A percentile compares a stretch with the other conserved stretches of the same genome.
phyloP scores from a whole-genome alignment of 768 basidiomycete species.

The Collybia nuda region DNA sequence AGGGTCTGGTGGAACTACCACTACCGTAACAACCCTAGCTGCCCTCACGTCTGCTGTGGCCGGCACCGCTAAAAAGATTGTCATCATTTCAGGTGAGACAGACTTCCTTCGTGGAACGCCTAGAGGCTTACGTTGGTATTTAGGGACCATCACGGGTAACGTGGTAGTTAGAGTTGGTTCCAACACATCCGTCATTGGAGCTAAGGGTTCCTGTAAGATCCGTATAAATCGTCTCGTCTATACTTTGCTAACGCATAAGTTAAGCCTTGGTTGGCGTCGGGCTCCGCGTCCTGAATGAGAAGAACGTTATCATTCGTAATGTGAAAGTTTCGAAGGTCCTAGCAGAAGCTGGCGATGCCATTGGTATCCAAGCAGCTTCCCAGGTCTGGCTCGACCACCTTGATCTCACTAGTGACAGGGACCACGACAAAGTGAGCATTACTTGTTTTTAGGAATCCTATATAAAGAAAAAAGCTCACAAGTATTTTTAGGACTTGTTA shows the following conservation, averaged over 20 bases:
- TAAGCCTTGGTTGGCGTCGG: conserved; percentile 44
- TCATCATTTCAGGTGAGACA: conserved; percentile 38
- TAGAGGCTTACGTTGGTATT: no score
- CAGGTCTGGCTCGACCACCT: conserved; percentile 48
- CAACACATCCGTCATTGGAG: conserved; percentile 44
- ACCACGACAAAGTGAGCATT: conserved; percentile 38
- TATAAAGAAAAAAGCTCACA: neutral
- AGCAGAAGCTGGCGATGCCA: conserved; percentile 42
- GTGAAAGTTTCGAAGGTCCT: conserved; percentile 49
- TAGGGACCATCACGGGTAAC: conserved; percentile 43
- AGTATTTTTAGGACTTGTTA: conserved; percentile 24
- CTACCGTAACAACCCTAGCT: conserved; percentile 38
- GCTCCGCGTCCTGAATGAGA: conserved; percentile 39
- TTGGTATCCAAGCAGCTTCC: conserved; percentile 38
- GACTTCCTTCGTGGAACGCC: no score
- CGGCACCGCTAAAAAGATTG: conserved; percentile 38
- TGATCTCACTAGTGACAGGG: conserved; percentile 44
- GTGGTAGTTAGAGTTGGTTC: conserved; percentile 40
- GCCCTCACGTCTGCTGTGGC: conserved; percentile 36
- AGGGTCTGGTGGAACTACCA: conserved; percentile 38
- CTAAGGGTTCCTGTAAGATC: conserved; percentile 33
- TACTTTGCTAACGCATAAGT: neutral
- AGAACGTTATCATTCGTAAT: conserved; percentile 50
- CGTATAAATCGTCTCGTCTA: neutral
- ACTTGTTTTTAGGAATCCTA: neutral